phyloP scores from a whole-genome alignment of 2,329 filamentous ascomycete genomes.

The Delphinella strobiligena region DNA sequence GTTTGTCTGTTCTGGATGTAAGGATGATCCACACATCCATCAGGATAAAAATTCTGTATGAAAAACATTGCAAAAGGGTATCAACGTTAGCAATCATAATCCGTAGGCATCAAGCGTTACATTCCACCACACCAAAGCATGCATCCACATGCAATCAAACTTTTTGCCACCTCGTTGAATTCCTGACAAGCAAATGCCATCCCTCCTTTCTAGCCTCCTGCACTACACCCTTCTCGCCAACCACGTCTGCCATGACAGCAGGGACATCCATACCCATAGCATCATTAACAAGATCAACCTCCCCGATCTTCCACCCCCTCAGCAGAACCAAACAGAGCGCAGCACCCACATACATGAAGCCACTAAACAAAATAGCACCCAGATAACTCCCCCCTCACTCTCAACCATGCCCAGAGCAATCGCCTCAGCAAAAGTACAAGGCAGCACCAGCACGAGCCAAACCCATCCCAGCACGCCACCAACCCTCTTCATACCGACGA shows the following conservation, averaged over 20 bases:
- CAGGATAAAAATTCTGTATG: too few relatives aligned
- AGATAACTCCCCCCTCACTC: slow-evolving; percentile 39
- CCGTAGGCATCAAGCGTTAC: too few relatives aligned
- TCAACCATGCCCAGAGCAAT: slow-evolving; percentile 44
- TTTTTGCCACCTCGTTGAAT: not conserved
- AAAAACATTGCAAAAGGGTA: too few relatives aligned
- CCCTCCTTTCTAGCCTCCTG: not conserved
- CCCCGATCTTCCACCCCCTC: slow-evolving; percentile 48
- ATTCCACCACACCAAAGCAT: too few relatives aligned
- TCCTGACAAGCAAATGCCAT: not conserved
- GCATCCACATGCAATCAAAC: too few relatives aligned
- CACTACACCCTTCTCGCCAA: not conserved
- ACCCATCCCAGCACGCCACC: slow-evolving; percentile 58
- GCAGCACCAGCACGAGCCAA: slow-evolving; percentile 60
- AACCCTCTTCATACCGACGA: slow-evolving; percentile 57
- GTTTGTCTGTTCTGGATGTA: too few relatives aligned
- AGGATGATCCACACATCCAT: too few relatives aligned
- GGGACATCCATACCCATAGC: not conserved
- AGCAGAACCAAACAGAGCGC: slow-evolving; percentile 42
- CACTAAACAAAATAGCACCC: slow-evolving; percentile 48
- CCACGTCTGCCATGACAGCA: not conserved
- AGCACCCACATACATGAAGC: slow-evolving; percentile 49
- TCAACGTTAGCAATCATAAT: too few relatives aligned
- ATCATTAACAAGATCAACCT: slow-evolving; percentile 30
- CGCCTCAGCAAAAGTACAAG: slow-evolving; percentile 51